Conservation (phyloP, 2,329 filamentous ascomycete species). For the Trichoderma brevicompactum region DNA sequence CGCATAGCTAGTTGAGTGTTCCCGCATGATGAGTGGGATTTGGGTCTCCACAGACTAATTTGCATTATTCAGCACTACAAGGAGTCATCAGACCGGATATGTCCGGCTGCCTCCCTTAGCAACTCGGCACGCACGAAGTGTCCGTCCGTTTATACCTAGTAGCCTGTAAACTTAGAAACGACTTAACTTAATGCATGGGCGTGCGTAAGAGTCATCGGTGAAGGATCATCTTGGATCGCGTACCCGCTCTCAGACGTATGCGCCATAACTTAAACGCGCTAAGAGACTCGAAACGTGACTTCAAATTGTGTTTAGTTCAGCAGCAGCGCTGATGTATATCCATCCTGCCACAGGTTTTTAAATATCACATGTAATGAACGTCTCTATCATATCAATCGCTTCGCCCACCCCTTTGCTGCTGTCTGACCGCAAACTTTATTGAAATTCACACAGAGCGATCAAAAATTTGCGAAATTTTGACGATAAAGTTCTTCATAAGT, state of each 20-base stretch:
- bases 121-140: no score
- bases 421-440: no score
- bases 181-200: background rate
- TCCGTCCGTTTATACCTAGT: no score
- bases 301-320: background rate
- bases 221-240: background rate
- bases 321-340: background rate
- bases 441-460: background rate
- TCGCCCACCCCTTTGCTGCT: background rate
- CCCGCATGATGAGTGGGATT: no score
- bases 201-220: background rate
- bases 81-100: background rate
- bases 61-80: background rate
- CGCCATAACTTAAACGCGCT: background rate
- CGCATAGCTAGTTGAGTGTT: no score
- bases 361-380: background rate
- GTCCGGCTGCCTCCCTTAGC: no score
- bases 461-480: background rate
- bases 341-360: background rate
- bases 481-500: background rate
- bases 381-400: background rate
- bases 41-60: background rate
- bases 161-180: background rate
- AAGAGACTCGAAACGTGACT: conserved; percentile 5
- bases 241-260: conserved; percentile 1